A percentile compares a stretch with the other conserved stretches of the same genome.
phyloP scores from a whole-genome alignment of 2,329 filamentous ascomycete genomes.

The Daldinia sp. region DNA sequence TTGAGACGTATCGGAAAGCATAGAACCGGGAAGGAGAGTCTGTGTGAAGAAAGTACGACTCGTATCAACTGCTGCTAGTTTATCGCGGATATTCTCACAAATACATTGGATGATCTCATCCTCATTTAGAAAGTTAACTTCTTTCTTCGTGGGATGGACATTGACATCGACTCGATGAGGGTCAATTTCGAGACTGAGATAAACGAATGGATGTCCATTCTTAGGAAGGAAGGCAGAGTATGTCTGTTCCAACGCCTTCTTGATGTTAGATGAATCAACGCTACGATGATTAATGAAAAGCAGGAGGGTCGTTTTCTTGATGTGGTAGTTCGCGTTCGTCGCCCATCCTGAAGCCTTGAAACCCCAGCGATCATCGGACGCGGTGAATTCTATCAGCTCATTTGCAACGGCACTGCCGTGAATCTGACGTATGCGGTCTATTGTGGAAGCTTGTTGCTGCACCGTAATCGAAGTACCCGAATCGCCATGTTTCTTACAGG shows the following conservation, averaged over 20 bases:
- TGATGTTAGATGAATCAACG: slow-evolving; percentile 89
- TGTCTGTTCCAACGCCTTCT: slow-evolving; percentile 90
- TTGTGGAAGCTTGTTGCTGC: slow-evolving; percentile 75
- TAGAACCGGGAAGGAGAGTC: slow-evolving; percentile 81
- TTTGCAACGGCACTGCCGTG: slow-evolving; percentile 87
- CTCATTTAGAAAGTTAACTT: slow-evolving; percentile 97
- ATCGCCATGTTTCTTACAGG: slow-evolving; percentile 96
- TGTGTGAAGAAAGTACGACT: slow-evolving; percentile 96
- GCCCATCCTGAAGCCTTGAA: slow-evolving; percentile 85
- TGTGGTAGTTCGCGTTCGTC: slow-evolving; percentile 94
- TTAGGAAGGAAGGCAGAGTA: slow-evolving; percentile 92
- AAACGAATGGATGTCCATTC: slow-evolving; percentile 92
- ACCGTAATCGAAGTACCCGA: slow-evolving; percentile 85
- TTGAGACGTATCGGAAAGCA: slow-evolving; percentile 49
- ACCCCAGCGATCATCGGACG: slow-evolving; percentile 80
- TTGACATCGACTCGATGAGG: slow-evolving; percentile 95
- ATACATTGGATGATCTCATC: slow-evolving; percentile 93
- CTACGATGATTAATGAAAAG: slow-evolving; percentile 97
- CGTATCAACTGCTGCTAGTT: slow-evolving; percentile 87
- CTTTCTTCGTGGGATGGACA: slow-evolving; percentile 94
- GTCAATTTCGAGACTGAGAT: slow-evolving; percentile 92
- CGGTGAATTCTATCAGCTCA: slow-evolving; percentile 82
- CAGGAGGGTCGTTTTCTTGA: slow-evolving; percentile 87
- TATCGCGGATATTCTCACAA: slow-evolving; percentile 81
- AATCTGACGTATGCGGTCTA: slow-evolving; percentile 90